Conservation (phyloP, 2,329 filamentous ascomycete genomes). For the Aspergillus arachidicola region DNA sequence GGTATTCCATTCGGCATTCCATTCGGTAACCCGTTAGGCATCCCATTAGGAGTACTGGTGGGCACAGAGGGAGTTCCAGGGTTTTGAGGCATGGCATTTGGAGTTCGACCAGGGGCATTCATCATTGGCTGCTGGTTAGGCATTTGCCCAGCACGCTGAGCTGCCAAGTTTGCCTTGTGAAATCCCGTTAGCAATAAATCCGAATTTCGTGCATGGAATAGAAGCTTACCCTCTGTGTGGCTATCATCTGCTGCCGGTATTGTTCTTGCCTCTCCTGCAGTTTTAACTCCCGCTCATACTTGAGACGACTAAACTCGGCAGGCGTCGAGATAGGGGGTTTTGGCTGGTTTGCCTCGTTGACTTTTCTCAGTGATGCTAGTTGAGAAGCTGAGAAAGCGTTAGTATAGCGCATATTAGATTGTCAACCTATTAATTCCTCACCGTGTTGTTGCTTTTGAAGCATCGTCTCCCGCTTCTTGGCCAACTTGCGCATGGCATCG, state of each 20-base stretch:
- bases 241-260: conserved; percentile 65
- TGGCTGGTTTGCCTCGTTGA: conserved; percentile 67
- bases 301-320: conserved; percentile 85
- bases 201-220: not conserved
- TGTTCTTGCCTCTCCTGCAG: conserved; percentile 59
- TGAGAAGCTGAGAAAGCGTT: conserved; percentile 54
- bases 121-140: conserved; percentile 44
- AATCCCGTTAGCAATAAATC: conserved; percentile 15
- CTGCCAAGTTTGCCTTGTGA: conserved; percentile 43
- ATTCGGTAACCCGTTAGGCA: conserved; percentile 50
- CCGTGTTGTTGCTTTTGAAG: conserved; percentile 85
- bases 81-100: conserved; percentile 43
- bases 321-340: conserved; percentile 71
- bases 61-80: conserved; percentile 38
- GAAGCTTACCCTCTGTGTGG: conserved; percentile 53
- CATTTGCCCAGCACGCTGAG: conserved; percentile 46
- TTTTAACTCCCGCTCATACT: conserved; percentile 81
- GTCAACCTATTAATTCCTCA: conserved; percentile 29
- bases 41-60: conserved; percentile 43
- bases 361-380: conserved; percentile 79
- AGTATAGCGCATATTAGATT: not conserved
- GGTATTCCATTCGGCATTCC: conserved; percentile 51
- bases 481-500: conserved; percentile 92
- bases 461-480: conserved; percentile 87
- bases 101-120: conserved; percentile 41